These are phyloP conservation scores for Danielozyma ontarioensis DNA, from an alignment of 805 yeast species.

Conservation along the genomic window DNA sequence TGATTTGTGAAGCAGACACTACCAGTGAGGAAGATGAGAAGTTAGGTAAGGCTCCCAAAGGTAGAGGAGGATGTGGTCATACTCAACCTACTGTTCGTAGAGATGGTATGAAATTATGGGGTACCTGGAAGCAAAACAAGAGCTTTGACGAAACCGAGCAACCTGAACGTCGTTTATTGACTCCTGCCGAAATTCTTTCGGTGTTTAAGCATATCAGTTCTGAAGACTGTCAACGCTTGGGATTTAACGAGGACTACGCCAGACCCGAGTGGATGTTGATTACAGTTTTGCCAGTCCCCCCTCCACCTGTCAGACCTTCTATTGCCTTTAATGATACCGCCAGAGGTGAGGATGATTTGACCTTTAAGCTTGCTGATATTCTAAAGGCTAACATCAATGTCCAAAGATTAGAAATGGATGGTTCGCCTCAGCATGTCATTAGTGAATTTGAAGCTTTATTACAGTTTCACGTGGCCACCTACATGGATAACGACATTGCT, in stretches of 20 bases:
- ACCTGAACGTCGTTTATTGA: constrained; percentile 85
- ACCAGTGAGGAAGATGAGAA: constrained; percentile 56
- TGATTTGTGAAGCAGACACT: constrained; percentile 89
- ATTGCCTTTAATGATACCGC: constrained; percentile 98
- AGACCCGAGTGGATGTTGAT: constrained; percentile 98
- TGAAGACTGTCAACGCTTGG: constrained; percentile 76
- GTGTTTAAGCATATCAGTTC: constrained; percentile 88
- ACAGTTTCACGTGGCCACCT: constrained; percentile 97
- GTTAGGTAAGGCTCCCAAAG: constrained; percentile 18
- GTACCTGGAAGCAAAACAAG: constrained; percentile 95
- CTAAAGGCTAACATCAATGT: constrained; percentile 95
- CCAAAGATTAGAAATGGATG: constrained; percentile 96
- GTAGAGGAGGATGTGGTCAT: constrained; percentile 97
- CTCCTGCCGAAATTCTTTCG: constrained; percentile 84
- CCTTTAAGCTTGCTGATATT: constrained; percentile 95
- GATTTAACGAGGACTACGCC: constrained; percentile 92
- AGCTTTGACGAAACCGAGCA: constrained; percentile 78
- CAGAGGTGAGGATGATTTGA: constrained; percentile 98
- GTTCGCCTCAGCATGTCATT: constrained; percentile 97
- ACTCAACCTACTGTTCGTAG: constrained; percentile 92
- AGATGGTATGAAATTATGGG: constrained; percentile 94
- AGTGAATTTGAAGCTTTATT: constrained; percentile 92
- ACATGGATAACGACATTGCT: constrained; percentile 99
- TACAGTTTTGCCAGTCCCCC: constrained; percentile 98
- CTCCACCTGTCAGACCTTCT: constrained; percentile 98